Evolutionary conservation across 1,284 basidiomycete species (phyloP).

Genomic region (Golubevia pallescens): DNA sequence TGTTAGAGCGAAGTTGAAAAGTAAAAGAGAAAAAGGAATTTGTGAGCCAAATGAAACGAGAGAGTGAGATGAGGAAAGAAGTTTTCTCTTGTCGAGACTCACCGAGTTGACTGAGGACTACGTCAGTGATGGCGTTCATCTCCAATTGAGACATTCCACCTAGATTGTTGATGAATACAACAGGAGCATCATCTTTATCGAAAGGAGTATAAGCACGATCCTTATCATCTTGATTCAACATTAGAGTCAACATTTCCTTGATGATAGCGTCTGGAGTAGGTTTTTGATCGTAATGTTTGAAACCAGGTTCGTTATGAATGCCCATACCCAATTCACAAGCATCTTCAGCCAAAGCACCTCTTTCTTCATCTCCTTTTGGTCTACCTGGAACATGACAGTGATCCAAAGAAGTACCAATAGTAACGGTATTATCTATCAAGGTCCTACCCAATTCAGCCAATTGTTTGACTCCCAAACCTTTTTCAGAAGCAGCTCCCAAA

Average conservation of each 20-base stretch:
- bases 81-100: slow-evolving; percentile 21
- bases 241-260: slow-evolving; percentile 25
- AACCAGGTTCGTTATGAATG: slow-evolving; percentile 72
- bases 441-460: slow-evolving; percentile 68
- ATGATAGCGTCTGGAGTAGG: slow-evolving; percentile 38
- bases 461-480: slow-evolving; percentile 11
- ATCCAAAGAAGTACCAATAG: slow-evolving; percentile 70
- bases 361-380: slow-evolving; percentile 46
- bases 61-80: slow-evolving; percentile 3
- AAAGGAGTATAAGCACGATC: slow-evolving; percentile 65
- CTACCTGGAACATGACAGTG: slow-evolving; percentile 72
- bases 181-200: slow-evolving; percentile 66
- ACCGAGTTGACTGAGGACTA: slow-evolving; percentile 67
- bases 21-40: not conserved
- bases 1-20: slow-evolving; percentile 16
- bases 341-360: slow-evolving; percentile 53
- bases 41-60: slow-evolving; percentile 7
- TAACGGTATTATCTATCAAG: slow-evolving; percentile 68
- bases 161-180: slow-evolving; percentile 70
- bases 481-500: slow-evolving; percentile 53
- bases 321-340: slow-evolving; percentile 70
- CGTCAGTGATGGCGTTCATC: slow-evolving; percentile 69
- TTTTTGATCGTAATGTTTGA: slow-evolving; percentile 61
- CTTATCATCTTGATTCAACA: slow-evolving; percentile 66
- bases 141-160: slow-evolving; percentile 71